Conservation (phyloP, 2,329 filamentous ascomycete genomes). For the Sclerotinia trifoliorum region DNA sequence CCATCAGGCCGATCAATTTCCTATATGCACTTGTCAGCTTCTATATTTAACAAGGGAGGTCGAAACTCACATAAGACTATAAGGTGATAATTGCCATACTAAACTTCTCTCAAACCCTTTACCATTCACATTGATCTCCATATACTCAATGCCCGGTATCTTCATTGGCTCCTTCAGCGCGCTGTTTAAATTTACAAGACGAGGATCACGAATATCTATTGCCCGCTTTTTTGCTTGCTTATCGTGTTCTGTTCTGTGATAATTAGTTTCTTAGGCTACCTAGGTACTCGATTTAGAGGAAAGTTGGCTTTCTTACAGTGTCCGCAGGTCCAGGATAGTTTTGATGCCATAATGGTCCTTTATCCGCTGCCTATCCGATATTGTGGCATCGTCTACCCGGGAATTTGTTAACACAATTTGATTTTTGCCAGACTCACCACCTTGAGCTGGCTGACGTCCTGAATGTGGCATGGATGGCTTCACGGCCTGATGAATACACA, state of each 20-base stretch:
- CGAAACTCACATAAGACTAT: conserved; percentile 56
- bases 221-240: conserved; percentile 63
- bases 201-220: conserved; percentile 46
- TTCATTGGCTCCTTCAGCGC: conserved; percentile 55
- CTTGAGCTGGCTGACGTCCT: background rate
- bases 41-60: background rate
- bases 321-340: conserved; percentile 76
- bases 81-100: conserved; percentile 66
- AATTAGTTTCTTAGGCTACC: too few species aligned
- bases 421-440: background rate
- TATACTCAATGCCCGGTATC: conserved; percentile 63
- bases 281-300: background rate
- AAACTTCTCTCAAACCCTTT: conserved; percentile 65
- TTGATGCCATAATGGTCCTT: conserved; percentile 60
- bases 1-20: conserved; percentile 61
- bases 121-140: conserved; percentile 72
- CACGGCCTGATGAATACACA: conserved; percentile 34
- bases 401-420: background rate
- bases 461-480: background rate
- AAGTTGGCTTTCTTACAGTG: conserved; percentile 53
- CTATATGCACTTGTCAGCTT: conserved; percentile 37
- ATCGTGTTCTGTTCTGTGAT: conserved; percentile 67
- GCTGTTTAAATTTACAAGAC: conserved; percentile 49
- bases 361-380: conserved; percentile 60
- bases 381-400: conserved; percentile 67